These are phyloP conservation scores for Chytridiales sp. DNA, from an alignment of 371 early-diverging fungal species.

Conservation along the genomic window DNA sequence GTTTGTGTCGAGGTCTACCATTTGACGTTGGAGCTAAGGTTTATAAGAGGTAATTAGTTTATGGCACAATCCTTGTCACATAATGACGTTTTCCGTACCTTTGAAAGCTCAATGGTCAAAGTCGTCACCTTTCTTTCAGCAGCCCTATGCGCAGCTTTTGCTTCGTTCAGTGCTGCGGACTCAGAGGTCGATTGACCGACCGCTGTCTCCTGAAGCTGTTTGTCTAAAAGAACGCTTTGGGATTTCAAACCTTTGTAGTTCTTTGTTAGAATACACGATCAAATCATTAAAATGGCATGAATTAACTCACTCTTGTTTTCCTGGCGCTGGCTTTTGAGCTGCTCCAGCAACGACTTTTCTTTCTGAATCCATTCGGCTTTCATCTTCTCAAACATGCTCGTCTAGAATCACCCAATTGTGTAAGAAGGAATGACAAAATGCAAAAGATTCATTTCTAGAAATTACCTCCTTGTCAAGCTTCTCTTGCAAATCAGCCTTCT, in stretches of 20 bases:
- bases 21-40: neutral
- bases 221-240: neutral
- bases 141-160: neutral
- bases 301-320: constrained; percentile 20
- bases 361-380: constrained; percentile 5
- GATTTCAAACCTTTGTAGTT: neutral
- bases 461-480: constrained; percentile 13
- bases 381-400: neutral
- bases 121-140: neutral
- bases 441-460: neutral
- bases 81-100: no score
- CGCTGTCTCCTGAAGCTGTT: neutral
- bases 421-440: no score
- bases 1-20: no score
- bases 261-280: neutral
- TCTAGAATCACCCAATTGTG: neutral
- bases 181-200: neutral
- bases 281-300: no score
- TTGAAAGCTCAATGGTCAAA: neutral
- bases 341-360: constrained; percentile 8
- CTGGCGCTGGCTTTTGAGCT: constrained; percentile 11
- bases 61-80: no score
- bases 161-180: neutral
- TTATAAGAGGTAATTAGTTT: neutral
- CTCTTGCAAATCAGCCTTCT: neutral